Conservation (phyloP, 352 stramenopile species). For the Halophytophthora polymorphica region DNA sequence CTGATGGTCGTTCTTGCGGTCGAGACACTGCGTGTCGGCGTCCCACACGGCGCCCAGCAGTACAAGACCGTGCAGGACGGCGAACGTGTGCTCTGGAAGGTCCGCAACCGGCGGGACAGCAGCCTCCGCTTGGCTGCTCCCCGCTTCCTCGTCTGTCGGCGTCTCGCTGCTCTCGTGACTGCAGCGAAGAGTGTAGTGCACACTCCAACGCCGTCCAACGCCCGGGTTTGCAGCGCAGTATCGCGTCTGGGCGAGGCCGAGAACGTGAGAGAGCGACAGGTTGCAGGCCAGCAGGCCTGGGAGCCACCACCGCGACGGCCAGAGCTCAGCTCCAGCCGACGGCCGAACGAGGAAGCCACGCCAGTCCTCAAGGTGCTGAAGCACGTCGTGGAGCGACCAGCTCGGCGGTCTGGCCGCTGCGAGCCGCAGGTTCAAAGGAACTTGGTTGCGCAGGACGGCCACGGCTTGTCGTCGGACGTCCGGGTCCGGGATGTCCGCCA, state of each 20-base stretch:
- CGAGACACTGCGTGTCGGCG: slow-evolving; percentile 8
- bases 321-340: not conserved
- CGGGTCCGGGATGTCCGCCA: slow-evolving; percentile 14
- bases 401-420: not conserved
- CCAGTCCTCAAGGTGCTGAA: slow-evolving; percentile 27
- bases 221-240: not conserved
- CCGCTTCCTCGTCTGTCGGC: not conserved
- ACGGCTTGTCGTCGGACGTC: slow-evolving; percentile 6
- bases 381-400: slow-evolving; percentile 22
- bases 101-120: not conserved
- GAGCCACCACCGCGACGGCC: slow-evolving; percentile 12
- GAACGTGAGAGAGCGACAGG: slow-evolving; percentile 6
- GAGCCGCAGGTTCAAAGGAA: slow-evolving; percentile 6
- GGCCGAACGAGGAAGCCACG: slow-evolving; percentile 4
- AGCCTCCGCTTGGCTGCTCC: slow-evolving; percentile 1
- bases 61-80: slow-evolving; percentile 29
- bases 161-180: not conserved
- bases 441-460: slow-evolving; percentile 20
- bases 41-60: slow-evolving; percentile 33
- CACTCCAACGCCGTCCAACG: not conserved
- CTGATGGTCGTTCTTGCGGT: not conserved
- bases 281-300: slow-evolving; percentile 10
- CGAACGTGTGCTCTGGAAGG: slow-evolving; percentile 9
- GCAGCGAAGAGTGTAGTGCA: slow-evolving; percentile 11
- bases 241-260: slow-evolving; percentile 5